phyloP scores from a whole-genome alignment of 371 early-diverging fungal species.

The Dinochytrium kinnereticum region DNA sequence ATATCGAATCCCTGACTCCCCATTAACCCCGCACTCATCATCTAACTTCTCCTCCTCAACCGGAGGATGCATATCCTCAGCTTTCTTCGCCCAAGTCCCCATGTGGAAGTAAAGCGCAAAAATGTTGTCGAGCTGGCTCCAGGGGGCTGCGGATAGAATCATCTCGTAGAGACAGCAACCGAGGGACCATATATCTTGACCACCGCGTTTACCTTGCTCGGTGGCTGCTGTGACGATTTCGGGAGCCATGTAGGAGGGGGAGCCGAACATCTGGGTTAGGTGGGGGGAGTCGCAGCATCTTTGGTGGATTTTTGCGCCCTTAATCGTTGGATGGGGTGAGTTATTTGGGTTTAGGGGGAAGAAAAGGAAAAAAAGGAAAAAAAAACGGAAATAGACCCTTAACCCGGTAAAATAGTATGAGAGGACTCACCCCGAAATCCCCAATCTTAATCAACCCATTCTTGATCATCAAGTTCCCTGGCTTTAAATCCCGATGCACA shows the following conservation, averaged over 20 bases:
- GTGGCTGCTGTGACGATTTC: constrained; percentile 11
- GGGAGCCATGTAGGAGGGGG: constrained; percentile 29
- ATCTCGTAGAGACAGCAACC: constrained; percentile 41
- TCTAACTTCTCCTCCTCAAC: background rate
- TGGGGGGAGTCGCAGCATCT: constrained; percentile 20
- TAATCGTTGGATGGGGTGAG: background rate
- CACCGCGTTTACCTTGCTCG: constrained; percentile 4
- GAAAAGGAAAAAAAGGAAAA: background rate
- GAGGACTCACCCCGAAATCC: constrained; percentile 66
- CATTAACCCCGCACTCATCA: background rate
- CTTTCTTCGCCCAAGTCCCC: constrained; percentile 18
- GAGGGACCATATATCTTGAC: constrained; percentile 38
- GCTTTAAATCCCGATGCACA: constrained; percentile 31
- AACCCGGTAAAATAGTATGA: no score
- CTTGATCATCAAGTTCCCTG: constrained; percentile 60
- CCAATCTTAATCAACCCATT: constrained; percentile 61
- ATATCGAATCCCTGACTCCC: background rate
- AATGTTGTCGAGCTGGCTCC: constrained; percentile 31
- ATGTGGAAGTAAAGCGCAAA: constrained; percentile 31
- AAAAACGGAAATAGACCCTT: background rate
- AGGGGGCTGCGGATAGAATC: constrained; percentile 33
- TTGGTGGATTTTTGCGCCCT: constrained; percentile 28
- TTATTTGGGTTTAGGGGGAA: background rate
- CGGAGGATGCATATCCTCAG: background rate
- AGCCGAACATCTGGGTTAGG: constrained; percentile 22